phyloP scores from a whole-genome alignment of 169 alveolate genomes.

The Plasmodium billcollinsi region DNA sequence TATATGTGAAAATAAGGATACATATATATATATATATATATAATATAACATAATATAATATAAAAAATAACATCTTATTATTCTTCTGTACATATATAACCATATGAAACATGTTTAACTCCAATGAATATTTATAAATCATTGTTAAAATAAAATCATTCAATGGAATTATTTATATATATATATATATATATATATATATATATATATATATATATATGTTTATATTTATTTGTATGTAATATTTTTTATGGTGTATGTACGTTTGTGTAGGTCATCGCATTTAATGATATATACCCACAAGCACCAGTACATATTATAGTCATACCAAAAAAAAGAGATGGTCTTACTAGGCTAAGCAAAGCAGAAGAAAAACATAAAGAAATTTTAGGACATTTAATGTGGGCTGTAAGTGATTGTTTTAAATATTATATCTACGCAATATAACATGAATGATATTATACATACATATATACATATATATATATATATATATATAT shows the following conservation, averaged over 20 bases:
- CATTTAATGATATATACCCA: constrained; percentile 94
- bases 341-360: constrained; percentile 90
- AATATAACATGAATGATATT: too few species aligned
- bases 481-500: too few species aligned
- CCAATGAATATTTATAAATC: background rate
- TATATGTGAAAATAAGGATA: background rate
- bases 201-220: background rate
- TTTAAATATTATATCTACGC: background rate
- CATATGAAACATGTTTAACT: background rate
- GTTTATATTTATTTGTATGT: background rate
- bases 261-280: constrained; percentile 81
- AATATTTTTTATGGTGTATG: background rate
- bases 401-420: constrained; percentile 83
- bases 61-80: background rate
- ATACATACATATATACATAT: too few species aligned
- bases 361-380: constrained; percentile 91
- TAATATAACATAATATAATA: background rate
- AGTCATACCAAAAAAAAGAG: constrained; percentile 92
- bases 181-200: background rate
- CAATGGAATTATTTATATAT: background rate
- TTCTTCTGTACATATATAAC: too few species aligned
- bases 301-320: constrained; percentile 94
- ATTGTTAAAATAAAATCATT: background rate
- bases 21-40: background rate
- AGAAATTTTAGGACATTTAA: constrained; percentile 91